These are phyloP conservation scores for Xylariales sp. DNA, from an alignment of 2,329 filamentous ascomycete species.

Conservation along the genomic window DNA sequence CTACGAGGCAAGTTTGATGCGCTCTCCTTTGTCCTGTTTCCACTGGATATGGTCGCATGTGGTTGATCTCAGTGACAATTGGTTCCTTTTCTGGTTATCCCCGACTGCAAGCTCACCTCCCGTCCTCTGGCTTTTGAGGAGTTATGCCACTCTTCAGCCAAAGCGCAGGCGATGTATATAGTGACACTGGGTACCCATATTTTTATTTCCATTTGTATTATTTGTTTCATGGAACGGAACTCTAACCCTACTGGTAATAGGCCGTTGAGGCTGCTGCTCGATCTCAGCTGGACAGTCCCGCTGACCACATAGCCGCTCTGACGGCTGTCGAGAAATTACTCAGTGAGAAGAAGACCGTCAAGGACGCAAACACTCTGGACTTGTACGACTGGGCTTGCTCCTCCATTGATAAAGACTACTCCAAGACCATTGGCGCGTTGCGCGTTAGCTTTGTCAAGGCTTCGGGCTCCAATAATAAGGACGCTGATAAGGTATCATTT, in stretches of 20 bases:
- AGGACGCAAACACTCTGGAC: conserved; percentile 47
- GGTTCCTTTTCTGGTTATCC: too few species aligned
- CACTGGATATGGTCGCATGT: conserved; percentile 6
- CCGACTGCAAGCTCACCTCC: too few species aligned
- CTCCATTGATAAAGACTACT: conserved; percentile 37
- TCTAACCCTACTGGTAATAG: too few species aligned
- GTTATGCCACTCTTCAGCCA: too few species aligned
- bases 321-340: conserved; percentile 41
- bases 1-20: conserved; percentile 41
- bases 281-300: conserved; percentile 45
- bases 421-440: conserved; percentile 44
- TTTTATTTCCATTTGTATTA: too few species aligned
- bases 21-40: background rate
- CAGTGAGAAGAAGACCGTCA: conserved; percentile 39
- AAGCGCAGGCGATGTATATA: too few species aligned
- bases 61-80: too few species aligned
- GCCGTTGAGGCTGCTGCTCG: conserved; percentile 39
- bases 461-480: conserved; percentile 30
- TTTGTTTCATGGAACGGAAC: too few species aligned
- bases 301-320: conserved; percentile 39
- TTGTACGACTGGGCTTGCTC: conserved; percentile 51
- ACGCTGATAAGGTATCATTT: conserved; percentile 37
- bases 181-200: too few species aligned
- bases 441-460: conserved; percentile 48
- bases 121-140: too few species aligned